These are phyloP conservation scores for Cinchona pubescens DNA, from an alignment of 257 asterid species.

Conservation along the genomic window DNA sequence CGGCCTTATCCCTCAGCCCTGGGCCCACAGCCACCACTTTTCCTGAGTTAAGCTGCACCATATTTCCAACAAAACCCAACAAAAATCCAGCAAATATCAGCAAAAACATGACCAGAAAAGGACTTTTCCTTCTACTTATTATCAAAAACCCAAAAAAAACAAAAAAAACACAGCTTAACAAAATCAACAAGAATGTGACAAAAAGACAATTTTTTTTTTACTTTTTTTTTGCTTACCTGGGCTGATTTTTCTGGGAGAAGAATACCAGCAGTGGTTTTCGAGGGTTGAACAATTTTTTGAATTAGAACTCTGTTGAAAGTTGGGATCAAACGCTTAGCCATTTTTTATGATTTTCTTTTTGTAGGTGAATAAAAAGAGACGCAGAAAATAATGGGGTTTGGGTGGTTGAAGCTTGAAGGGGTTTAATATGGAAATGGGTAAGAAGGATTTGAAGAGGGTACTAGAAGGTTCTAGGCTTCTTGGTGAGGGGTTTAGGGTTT, in stretches of 20 bases:
- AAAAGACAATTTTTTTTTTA: not conserved
- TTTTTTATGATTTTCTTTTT: too few relatives aligned
- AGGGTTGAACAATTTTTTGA: constrained; percentile 74
- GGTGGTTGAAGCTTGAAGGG: not conserved
- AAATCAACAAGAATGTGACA: not conserved
- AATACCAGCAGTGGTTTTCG: constrained; percentile 81
- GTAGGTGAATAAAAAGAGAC: not conserved
- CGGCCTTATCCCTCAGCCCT: constrained; percentile 56
- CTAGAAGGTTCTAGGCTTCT: constrained; percentile 25
- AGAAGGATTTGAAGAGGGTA: not conserved
- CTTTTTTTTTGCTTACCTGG: constrained; percentile 44
- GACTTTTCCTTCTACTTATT: not conserved
- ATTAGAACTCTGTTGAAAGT: constrained; percentile 74
- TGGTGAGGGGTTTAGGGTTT: constrained; percentile 16
- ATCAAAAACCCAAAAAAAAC: not conserved
- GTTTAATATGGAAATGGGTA: not conserved
- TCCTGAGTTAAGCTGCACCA: constrained; percentile 71
- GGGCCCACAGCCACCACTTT: constrained; percentile 84
- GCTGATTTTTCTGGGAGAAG: constrained; percentile 83
- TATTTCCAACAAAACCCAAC: constrained; percentile 2
- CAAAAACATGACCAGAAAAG: not conserved
- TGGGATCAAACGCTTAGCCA: constrained; percentile 86
- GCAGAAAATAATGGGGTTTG: not conserved
- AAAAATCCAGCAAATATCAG: constrained; percentile 2
- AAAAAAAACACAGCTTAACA: not conserved